Base-by-base conservation (phyloP, 352 stramenopile species). In the Phytopythium chamaehyphon region DNA sequence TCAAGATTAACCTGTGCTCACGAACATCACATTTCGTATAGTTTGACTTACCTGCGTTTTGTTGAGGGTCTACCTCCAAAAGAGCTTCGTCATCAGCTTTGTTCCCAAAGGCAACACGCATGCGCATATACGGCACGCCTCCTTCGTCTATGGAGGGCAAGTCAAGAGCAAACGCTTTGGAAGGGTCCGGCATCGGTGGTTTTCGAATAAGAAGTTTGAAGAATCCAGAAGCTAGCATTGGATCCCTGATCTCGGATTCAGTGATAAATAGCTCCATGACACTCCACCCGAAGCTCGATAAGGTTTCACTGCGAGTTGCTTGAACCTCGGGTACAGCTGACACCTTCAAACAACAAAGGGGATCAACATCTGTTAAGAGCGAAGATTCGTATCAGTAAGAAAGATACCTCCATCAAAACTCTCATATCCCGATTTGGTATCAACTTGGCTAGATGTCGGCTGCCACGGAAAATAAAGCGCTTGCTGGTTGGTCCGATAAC, bases 251-350 rank as follows among this genome's bases (percentile, higher is more conserved):
- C 18, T 5, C 12, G 12, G 28, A 2, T 9, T 51, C 18, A 7
- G 28, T 12, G 21, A 40, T 51, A 44, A 86, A 86, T 0, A 82
- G 36, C 1, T 70, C 54, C 19, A 80, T 54, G 0, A 46, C 62
- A 38, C 62, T 74, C 74, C 74, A 83, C 16, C 70, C 74, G 26
- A 83, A 43, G 38, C 51, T 76, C n/a, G 40, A 64, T 22, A 50
- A 19, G 4, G 9, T 16, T 8, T 47, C 21, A 23, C 54, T 51
- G n/a, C 45, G 33, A 33, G 43, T 18, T 35, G 36, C 38, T 40
- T 47, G 56, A 26, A 61, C 36, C 6, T 51, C 45, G 3, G 39
- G 26, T 6, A 59, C 12, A 8, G 40, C 62, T 15, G 65, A 48
- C 21, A 76, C 54, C 69, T 83, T 51, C 10, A 47, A 19, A 18